Evolutionary conservation across 805 yeast genomes (phyloP).

Genomic region (Huiozyma sinensis): DNA sequence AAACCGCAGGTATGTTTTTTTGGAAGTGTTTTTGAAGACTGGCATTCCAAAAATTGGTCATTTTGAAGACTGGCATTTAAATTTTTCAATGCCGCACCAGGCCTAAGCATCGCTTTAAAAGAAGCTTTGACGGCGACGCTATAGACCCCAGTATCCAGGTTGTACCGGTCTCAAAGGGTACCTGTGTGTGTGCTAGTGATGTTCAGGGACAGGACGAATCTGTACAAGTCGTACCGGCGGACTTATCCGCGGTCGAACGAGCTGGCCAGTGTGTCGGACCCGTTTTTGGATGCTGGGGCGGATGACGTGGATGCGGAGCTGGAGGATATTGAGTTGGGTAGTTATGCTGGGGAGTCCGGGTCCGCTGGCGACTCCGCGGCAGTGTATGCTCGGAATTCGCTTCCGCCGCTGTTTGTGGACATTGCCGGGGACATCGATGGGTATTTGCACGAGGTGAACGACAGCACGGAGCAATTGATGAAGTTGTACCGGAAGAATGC

Average conservation of each 20-base stretch:
- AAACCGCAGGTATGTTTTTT: too few species aligned
- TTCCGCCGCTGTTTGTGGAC: slow-evolving; percentile 75
- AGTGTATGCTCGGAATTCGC: slow-evolving; percentile 33
- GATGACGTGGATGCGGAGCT: slow-evolving; percentile 23
- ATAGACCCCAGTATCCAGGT: too few species aligned
- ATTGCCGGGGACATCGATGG: slow-evolving; percentile 63
- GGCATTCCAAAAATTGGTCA: too few species aligned
- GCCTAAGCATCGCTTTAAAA: too few species aligned
- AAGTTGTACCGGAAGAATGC: slow-evolving; percentile 69
- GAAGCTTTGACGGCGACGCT: too few species aligned
- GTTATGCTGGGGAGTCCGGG: background rate
- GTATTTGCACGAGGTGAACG: slow-evolving; percentile 41
- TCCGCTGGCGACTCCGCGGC: background rate
- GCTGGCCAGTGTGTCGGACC: slow-evolving; percentile 1
- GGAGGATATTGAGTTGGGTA: slow-evolving; percentile 26
- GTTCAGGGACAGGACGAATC: slow-evolving; percentile 93
- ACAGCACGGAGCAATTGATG: slow-evolving; percentile 49
- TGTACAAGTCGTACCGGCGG: slow-evolving; percentile 77
- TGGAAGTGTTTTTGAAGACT: too few species aligned
- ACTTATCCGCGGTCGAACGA: slow-evolving; percentile 57
- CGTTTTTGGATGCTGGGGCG: slow-evolving; percentile 8
- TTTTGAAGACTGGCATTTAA: too few species aligned
- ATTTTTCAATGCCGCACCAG: too few species aligned
- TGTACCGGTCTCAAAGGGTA: too few species aligned
- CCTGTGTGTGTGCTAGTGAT: slow-evolving; percentile 18